phyloP scores from a whole-genome alignment of 768 basidiomycete species.

The Mycena sanguinolenta region DNA sequence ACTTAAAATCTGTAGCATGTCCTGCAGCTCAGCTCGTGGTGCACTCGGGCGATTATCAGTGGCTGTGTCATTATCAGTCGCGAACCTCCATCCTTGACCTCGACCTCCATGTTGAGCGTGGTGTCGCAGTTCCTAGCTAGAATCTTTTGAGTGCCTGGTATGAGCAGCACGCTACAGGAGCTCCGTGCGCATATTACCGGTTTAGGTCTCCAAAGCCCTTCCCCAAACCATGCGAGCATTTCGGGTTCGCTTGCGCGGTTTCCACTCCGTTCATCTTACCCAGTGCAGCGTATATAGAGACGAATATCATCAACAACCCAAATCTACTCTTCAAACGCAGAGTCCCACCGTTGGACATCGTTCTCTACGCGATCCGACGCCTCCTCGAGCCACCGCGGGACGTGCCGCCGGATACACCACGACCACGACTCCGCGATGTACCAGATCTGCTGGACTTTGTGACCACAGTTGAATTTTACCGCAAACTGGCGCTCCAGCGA shows the following conservation, averaged over 20 bases:
- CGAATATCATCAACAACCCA: constrained; percentile 20
- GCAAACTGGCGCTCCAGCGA: constrained; percentile 24
- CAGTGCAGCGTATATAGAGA: constrained; percentile 13
- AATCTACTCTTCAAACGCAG: constrained; percentile 28
- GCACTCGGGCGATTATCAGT: no score
- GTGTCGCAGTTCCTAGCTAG: no score
- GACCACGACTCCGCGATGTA: constrained; percentile 14
- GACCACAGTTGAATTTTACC: constrained; percentile 35
- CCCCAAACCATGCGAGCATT: constrained; percentile 12
- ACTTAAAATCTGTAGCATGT: constrained; percentile 8
- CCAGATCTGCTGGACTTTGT: constrained; percentile 34
- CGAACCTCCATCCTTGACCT: no score
- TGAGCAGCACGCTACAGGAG: constrained; percentile 16
- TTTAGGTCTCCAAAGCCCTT: constrained; percentile 22
- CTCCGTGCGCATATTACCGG: constrained; percentile 28
- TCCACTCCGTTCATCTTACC: constrained; percentile 10
- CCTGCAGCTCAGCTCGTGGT: no score
- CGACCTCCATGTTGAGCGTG: no score
- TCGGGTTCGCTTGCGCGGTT: constrained; percentile 12
- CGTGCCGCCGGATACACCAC: no score
- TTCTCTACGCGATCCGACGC: constrained; percentile 21
- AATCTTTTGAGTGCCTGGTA: not conserved
- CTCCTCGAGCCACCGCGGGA: not conserved
- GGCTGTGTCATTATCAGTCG: no score
- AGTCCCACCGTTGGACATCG: constrained; percentile 35